phyloP scores from a whole-genome alignment of 345 rosid species.

The Gossypium herbaceum region DNA sequence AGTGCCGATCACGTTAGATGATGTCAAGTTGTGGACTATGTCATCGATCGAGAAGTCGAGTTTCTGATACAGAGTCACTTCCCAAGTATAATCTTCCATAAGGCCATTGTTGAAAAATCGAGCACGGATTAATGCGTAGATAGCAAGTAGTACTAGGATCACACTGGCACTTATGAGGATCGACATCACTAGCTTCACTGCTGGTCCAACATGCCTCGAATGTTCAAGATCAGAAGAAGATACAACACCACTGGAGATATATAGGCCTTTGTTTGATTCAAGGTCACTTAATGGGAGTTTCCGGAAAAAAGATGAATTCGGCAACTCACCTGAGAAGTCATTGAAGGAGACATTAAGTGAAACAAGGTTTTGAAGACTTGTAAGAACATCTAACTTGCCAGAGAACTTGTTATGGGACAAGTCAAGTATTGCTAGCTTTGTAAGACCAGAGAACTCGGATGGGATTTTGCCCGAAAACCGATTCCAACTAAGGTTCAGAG shows the following conservation, averaged over 20 bases:
- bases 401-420: slow-evolving; percentile 72
- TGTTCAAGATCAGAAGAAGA: slow-evolving; percentile 41
- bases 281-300: slow-evolving; percentile 74
- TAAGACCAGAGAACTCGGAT: slow-evolving; percentile 62
- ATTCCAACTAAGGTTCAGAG: slow-evolving; percentile 86
- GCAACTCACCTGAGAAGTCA: slow-evolving; percentile 81
- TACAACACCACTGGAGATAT: slow-evolving; percentile 37
- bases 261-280: slow-evolving; percentile 66
- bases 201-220: slow-evolving; percentile 36
- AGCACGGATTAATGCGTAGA: slow-evolving; percentile 50
- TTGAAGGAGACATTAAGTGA: slow-evolving; percentile 90
- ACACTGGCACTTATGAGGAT: slow-evolving; percentile 63
- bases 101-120: slow-evolving; percentile 29
- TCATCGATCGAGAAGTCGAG: slow-evolving; percentile 75
- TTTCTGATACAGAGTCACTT: slow-evolving; percentile 78
- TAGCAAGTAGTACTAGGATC: slow-evolving; percentile 50
- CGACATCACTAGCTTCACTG: slow-evolving; percentile 52
- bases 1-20: slow-evolving; percentile 85
- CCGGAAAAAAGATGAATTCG: slow-evolving; percentile 70
- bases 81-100: slow-evolving; percentile 58
- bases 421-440: slow-evolving; percentile 70
- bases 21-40: slow-evolving; percentile 52
- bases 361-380: slow-evolving; percentile 76
- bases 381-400: slow-evolving; percentile 66
- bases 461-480: slow-evolving; percentile 73